phyloP scores from a whole-genome alignment of 2,329 filamentous ascomycete species.

The Cadophora malorum region DNA sequence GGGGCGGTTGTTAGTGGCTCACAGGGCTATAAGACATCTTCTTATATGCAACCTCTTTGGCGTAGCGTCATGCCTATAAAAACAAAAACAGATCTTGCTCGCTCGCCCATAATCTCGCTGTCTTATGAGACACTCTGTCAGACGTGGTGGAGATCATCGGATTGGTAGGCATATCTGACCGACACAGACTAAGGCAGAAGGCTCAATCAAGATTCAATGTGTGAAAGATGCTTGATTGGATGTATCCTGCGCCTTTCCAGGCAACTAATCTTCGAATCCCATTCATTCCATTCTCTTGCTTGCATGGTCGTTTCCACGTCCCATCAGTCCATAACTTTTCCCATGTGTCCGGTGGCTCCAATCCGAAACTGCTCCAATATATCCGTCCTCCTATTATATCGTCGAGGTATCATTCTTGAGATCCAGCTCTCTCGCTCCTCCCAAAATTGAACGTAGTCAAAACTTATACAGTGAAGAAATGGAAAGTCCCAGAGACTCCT shows the following conservation, averaged over 20 bases:
- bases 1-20: constrained; percentile 13
- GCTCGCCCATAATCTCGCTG: background rate
- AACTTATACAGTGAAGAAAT: constrained; percentile 29
- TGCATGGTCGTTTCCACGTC: constrained; percentile 22
- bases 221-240: constrained; percentile 27
- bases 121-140: constrained; percentile 3
- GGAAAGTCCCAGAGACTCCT: background rate
- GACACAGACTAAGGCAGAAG: constrained; percentile 5
- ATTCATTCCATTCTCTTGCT: constrained; percentile 16
- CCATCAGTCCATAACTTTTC: constrained; percentile 17
- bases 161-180: background rate
- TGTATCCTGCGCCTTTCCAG: constrained; percentile 25
- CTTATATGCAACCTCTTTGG: constrained; percentile 21
- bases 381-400: constrained; percentile 21
- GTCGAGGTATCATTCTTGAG: constrained; percentile 23
- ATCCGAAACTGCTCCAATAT: constrained; percentile 23
- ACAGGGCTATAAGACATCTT: constrained; percentile 11
- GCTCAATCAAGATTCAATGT: constrained; percentile 13
- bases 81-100: background rate
- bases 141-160: constrained; percentile 1
- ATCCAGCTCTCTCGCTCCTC: constrained; percentile 30
- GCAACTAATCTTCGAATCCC: constrained; percentile 11
- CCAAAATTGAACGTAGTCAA: constrained; percentile 18
- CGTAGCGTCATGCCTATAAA: constrained; percentile 14
- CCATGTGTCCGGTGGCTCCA: constrained; percentile 5